Conservation (phyloP, 208 protist genomes). For the Trypanosoma vivax region DNA sequence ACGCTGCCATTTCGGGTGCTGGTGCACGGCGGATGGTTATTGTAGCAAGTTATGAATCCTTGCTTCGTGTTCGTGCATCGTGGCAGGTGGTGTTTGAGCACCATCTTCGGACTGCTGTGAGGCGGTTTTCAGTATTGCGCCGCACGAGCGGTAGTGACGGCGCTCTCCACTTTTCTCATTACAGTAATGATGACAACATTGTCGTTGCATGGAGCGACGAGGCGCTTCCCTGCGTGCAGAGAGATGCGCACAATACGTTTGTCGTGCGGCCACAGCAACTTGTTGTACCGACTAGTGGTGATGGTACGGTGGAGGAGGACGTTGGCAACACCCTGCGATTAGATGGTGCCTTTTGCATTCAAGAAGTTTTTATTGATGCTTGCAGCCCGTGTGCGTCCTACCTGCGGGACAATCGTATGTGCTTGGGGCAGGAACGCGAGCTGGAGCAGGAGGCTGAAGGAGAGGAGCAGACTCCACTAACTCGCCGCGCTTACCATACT, state of each 20-base stretch:
- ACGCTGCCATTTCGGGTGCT: slow-evolving; percentile 34
- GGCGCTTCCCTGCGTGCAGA: neutral
- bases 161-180: neutral
- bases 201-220: slow-evolving; percentile 9
- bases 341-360: slow-evolving; percentile 38
- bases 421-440: neutral
- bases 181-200: neutral
- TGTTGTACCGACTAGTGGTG: slow-evolving; percentile 24
- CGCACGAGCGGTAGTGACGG: neutral
- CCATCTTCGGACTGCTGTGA: slow-evolving; percentile 7
- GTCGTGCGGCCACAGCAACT: slow-evolving; percentile 52
- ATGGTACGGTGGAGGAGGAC: slow-evolving; percentile 34
- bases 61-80: neutral
- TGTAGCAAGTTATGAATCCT: slow-evolving; percentile 53
- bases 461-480: neutral
- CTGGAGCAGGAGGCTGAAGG: neutral
- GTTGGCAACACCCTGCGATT: slow-evolving; percentile 25
- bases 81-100: slow-evolving; percentile 11
- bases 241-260: slow-evolving; percentile 6
- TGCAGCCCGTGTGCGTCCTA: slow-evolving; percentile 31
- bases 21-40: slow-evolving; percentile 48
- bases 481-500: no score
- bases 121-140: slow-evolving; percentile 7
- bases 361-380: slow-evolving; percentile 26
- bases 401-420: slow-evolving; percentile 8